Conservation (phyloP, 805 yeast species). For the Barnettozyma salicaria region DNA sequence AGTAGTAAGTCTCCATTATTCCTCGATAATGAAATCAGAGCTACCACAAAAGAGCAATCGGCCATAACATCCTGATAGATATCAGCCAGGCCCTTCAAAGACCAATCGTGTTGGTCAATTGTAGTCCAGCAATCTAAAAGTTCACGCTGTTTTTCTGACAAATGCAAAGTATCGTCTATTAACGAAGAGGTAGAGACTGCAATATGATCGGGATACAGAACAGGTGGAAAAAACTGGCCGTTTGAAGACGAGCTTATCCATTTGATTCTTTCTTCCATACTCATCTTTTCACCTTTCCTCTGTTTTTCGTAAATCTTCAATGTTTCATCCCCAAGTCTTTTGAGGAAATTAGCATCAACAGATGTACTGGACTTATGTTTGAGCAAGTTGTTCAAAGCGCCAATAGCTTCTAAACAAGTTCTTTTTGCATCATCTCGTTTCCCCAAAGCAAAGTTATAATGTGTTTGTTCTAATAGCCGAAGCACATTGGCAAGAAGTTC, state of each 20-base stretch:
- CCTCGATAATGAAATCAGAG: conserved; percentile 47
- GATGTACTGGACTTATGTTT: too few species aligned
- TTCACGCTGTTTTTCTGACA: conserved; percentile 14
- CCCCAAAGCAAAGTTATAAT: not conserved
- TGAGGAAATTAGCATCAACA: too few species aligned
- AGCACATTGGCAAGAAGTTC: not conserved
- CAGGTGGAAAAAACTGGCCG: conserved; percentile 16
- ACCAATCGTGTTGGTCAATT: conserved; percentile 15
- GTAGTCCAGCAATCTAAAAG: conserved; percentile 11
- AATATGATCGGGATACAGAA: not conserved
- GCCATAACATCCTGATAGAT: conserved; percentile 46
- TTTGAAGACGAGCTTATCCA: conserved; percentile 17
- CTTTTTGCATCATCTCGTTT: not conserved
- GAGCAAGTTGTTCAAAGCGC: not conserved
- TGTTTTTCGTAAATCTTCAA: conserved; percentile 4
- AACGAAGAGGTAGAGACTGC: not conserved
- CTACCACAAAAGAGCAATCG: conserved; percentile 74
- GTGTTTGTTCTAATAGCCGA: not conserved
- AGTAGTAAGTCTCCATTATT: conserved; percentile 13
- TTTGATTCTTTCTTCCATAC: conserved; percentile 8
- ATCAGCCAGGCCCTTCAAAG: conserved; percentile 20
- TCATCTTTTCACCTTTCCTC: conserved; percentile 2
- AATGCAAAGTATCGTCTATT: conserved; percentile 4
- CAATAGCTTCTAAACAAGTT: conserved; percentile 3
- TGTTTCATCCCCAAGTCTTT: too few species aligned